Evolutionary conservation across 139 green algal genomes (phyloP).

Genomic region (Coelastrella sp.): DNA sequence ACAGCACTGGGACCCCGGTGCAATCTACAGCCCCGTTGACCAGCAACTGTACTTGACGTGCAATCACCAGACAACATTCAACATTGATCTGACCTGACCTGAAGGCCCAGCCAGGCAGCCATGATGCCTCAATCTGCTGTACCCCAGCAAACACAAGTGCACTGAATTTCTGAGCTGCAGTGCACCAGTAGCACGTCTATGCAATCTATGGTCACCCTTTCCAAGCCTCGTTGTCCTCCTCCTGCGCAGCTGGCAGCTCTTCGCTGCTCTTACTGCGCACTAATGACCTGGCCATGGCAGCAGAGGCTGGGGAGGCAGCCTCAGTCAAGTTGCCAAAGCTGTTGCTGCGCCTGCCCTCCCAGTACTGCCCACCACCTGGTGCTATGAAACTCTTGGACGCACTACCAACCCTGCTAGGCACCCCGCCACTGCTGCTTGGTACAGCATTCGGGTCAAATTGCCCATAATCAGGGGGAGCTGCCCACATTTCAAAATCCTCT

Average conservation of each 20-base stretch:
- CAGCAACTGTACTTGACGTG: no score
- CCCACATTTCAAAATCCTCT: conserved; percentile 41
- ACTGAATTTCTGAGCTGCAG: no score
- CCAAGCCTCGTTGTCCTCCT: background rate
- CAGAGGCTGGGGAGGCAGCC: background rate
- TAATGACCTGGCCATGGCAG: background rate
- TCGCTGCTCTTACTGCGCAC: conserved; percentile 27
- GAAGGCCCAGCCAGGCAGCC: no score
- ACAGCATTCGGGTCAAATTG: background rate
- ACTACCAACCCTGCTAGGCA: background rate
- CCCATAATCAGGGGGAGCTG: conserved; percentile 33
- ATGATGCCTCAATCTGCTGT: no score
- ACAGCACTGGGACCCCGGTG: no score
- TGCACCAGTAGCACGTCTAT: no score
- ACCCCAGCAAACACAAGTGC: no score
- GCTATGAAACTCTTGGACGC: conserved; percentile 23
- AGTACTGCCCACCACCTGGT: conserved; percentile 31
- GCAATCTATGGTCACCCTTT: background rate
- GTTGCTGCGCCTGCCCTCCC: conserved; percentile 32
- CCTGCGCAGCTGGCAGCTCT: background rate
- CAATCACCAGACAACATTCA: no score
- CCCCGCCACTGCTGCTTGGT: background rate
- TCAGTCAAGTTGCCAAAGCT: conserved; percentile 39
- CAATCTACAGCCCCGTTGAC: no score
- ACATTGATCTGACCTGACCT: no score